Evolutionary conservation across 2,329 filamentous ascomycete species (phyloP).

Genomic region (Aspergillus costaricaensis): DNA sequence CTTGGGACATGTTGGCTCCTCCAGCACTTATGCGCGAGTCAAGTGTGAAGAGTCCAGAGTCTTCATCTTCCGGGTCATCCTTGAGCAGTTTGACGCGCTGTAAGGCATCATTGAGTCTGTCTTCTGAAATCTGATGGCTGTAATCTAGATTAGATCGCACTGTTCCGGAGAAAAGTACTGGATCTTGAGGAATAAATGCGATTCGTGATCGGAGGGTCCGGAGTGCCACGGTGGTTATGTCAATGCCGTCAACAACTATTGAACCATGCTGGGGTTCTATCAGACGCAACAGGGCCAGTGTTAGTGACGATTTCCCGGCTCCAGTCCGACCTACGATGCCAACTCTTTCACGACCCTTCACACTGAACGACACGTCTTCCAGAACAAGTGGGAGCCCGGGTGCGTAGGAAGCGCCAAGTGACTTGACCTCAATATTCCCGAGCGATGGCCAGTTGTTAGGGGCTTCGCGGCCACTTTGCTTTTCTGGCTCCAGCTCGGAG

Average conservation of each 20-base stretch:
- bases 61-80: not conserved
- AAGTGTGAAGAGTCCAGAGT: not conserved
- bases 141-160: constrained; percentile 1
- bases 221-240: not conserved
- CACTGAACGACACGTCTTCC: not conserved
- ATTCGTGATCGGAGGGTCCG: not conserved
- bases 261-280: not conserved
- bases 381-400: not conserved
- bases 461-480: not conserved
- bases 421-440: not conserved
- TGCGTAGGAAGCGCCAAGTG: not conserved
- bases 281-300: not conserved
- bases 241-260: constrained; percentile 1
- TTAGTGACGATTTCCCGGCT: constrained; percentile 6
- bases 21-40: not conserved
- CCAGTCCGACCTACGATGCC: not conserved
- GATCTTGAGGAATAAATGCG: constrained; percentile 1
- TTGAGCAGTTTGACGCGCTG: not conserved
- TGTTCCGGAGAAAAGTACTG: constrained; percentile 1
- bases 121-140: not conserved
- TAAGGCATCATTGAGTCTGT: not conserved
- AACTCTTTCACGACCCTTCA: not conserved
- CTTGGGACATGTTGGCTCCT: not conserved
- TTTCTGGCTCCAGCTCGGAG: not conserved
- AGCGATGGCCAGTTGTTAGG: not conserved